phyloP scores from a whole-genome alignment of 169 alveolate genomes.

The Neospora caninum region DNA sequence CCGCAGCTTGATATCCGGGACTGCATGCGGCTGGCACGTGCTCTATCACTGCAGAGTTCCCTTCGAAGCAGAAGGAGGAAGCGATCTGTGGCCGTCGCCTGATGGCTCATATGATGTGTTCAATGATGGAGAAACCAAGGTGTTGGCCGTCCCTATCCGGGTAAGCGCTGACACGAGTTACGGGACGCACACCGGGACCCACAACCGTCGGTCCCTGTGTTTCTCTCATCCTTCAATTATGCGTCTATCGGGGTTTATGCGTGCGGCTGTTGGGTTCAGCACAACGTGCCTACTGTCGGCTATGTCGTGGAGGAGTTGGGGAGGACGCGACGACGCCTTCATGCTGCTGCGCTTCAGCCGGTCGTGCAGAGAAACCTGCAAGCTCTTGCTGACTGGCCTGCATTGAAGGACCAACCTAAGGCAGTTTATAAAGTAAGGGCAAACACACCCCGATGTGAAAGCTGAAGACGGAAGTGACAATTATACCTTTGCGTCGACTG shows the following conservation, averaged over 20 bases:
- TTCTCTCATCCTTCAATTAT: neutral
- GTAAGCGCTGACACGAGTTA: neutral
- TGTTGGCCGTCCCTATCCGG: slow-evolving; percentile 65
- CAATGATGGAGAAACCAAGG: slow-evolving; percentile 39
- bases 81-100: slow-evolving; percentile 52
- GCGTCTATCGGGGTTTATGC: neutral
- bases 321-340: slow-evolving; percentile 69
- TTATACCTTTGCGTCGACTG: too few relatives aligned
- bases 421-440: slow-evolving; percentile 61
- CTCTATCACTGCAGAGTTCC: neutral
- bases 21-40: neutral
- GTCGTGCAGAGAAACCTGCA: slow-evolving; percentile 69
- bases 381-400: slow-evolving; percentile 63
- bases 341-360: slow-evolving; percentile 70
- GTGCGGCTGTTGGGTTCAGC: slow-evolving; percentile 63
- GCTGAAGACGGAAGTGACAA: too few relatives aligned
- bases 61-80: slow-evolving; percentile 50
- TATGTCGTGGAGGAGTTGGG: slow-evolving; percentile 79
- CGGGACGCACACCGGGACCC: neutral
- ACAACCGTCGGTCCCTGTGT: neutral
- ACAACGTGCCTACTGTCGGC: slow-evolving; percentile 86
- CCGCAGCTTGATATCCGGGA: too few relatives aligned
- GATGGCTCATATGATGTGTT: slow-evolving; percentile 61
- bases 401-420: slow-evolving; percentile 61
- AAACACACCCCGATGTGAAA: neutral